Percentiles rank a stretch among this genome's conserved stretches.
These are phyloP conservation scores for Thalassia testudinum DNA, from an alignment of 116 monocot species.

Conservation along the genomic window DNA sequence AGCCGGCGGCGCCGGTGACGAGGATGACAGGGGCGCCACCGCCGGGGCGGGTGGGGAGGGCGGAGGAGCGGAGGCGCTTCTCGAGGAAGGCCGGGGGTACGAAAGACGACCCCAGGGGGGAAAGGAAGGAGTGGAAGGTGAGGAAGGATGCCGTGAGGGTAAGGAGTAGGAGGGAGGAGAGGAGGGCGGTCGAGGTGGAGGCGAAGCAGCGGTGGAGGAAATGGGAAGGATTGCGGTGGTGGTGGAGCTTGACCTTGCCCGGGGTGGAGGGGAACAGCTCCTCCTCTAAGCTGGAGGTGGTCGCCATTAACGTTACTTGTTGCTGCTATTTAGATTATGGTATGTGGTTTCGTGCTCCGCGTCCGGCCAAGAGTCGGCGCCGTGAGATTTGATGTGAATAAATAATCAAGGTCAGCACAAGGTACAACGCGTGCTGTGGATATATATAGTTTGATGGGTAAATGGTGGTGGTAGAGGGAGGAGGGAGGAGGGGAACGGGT, in stretches of 20 bases:
- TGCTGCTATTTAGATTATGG: too few species aligned
- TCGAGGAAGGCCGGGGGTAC: conserved; percentile 13
- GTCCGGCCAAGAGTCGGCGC: too few species aligned
- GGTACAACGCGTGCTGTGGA: too few species aligned
- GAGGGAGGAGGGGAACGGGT: too few species aligned
- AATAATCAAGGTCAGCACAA: too few species aligned
- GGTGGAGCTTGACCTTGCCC: conserved; percentile 70
- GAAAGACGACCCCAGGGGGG: conserved; percentile 45
- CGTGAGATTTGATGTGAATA: too few species aligned
- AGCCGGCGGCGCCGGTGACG: conserved; percentile 44
- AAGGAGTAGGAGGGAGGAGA: conserved; percentile 73
- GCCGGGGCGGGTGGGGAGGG: conserved; percentile 15
- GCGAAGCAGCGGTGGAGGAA: conserved; percentile 80
- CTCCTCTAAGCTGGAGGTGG: conserved; percentile 37
- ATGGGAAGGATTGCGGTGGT: conserved; percentile 23
- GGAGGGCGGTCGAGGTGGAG: conserved; percentile 61
- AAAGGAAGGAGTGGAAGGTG: conserved; percentile 56
- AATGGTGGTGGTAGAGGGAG: too few species aligned
- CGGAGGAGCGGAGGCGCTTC: conserved; percentile 49
- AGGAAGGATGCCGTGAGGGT: conserved; percentile 77
- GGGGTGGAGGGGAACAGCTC: conserved; percentile 86
- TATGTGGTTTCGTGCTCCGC: too few species aligned
- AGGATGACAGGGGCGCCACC: conserved; percentile 16
- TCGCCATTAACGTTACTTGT: conserved; percentile 15
- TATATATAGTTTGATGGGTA: too few species aligned